Evolutionary conservation across 2,329 filamentous ascomycete genomes (phyloP).

Genomic region (Apiospora hydei): DNA sequence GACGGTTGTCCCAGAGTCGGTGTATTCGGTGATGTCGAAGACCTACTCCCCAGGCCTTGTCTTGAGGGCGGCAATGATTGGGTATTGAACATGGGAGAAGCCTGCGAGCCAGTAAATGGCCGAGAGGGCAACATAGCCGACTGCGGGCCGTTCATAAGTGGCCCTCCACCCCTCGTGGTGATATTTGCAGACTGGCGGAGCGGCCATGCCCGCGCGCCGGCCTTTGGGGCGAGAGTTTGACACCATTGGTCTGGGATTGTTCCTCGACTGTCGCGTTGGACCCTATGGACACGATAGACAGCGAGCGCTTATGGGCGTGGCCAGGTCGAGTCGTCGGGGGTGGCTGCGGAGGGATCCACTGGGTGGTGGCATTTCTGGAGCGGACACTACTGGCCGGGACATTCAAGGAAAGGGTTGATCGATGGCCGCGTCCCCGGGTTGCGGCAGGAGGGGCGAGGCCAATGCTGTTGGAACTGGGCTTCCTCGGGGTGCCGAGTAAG

Average conservation of each 20-base stretch:
- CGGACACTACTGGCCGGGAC: slow-evolving; percentile 55
- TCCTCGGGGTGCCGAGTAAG: slow-evolving; percentile 46
- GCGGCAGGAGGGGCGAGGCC: slow-evolving; percentile 55
- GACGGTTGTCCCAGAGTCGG: slow-evolving; percentile 49
- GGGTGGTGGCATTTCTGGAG: slow-evolving; percentile 54
- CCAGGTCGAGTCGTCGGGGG: slow-evolving; percentile 43
- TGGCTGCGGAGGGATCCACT: slow-evolving; percentile 48
- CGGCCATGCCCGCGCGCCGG: slow-evolving; percentile 73
- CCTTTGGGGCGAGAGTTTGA: slow-evolving; percentile 53
- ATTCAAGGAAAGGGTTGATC: slow-evolving; percentile 71
- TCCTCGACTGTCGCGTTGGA: slow-evolving; percentile 58
- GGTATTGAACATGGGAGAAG: slow-evolving; percentile 60
- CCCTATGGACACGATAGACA: slow-evolving; percentile 83
- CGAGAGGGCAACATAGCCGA: slow-evolving; percentile 51
- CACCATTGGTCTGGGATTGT: slow-evolving; percentile 51
- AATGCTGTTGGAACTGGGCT: slow-evolving; percentile 47
- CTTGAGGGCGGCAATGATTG: slow-evolving; percentile 61
- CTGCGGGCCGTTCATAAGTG: slow-evolving; percentile 49
- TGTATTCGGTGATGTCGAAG: slow-evolving; percentile 54
- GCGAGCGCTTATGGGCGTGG: slow-evolving; percentile 76
- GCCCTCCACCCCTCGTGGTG: slow-evolving; percentile 53
- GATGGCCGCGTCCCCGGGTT: slow-evolving; percentile 67
- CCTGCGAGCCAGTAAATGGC: slow-evolving; percentile 50
- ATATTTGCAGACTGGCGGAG: slow-evolving; percentile 82
- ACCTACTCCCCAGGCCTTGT: slow-evolving; percentile 45